Evolutionary conservation across 2,329 filamentous ascomycete genomes (phyloP), one percentile per base, ranked within the genome.

Genomic region (Plenodomus biglobosus): DNA sequence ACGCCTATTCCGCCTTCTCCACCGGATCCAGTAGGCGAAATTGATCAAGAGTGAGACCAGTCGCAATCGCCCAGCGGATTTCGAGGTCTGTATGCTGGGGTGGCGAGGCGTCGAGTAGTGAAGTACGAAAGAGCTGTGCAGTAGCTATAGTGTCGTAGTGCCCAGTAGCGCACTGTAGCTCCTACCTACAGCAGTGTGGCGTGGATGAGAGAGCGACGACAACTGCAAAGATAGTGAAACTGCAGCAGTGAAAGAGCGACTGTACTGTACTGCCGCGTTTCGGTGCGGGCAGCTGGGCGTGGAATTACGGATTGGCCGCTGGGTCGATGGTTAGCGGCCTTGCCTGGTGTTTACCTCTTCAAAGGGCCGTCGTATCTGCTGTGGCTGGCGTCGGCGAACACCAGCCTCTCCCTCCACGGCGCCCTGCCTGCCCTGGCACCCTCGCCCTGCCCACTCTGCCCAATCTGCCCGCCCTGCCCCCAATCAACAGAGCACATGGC

Each of bases 181-280:
- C n/a, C n/a, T n/a, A n/a, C n/a, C n/a, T n/a, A n/a, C n/a, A n/a
- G n/a, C n/a, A n/a, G 22, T 24, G 32, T 17, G 32, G 32, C 7
- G 15, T 5, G 17, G 32, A 13, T 5, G 32, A 17, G 32, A 36
- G 32, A 46, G 40, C 42, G 42, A 18, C 43, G 38, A 36, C 34
- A 40, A 8, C 36, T 11, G 42, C 37, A 27, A 24, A 30, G 36
- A 22, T 21, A 32, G 34, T 32, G 42, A 42, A 40, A 54, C 56
- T 48, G 56, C 56, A 50, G 48, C 45, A 37, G 49, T 48, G 53
- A 61, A 61, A 53, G 55, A 62, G 50, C 44, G 60, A 57, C 52
- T 36, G 49, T 41, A 50, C 40, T 45, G 44, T 39, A 37, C 10
- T 24, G 22, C 22, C 5, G 5, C 22, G n/a, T n/a, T 10, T 24